Conservation (phyloP, 768 basidiomycete genomes). For the Lactarius vividus region DNA sequence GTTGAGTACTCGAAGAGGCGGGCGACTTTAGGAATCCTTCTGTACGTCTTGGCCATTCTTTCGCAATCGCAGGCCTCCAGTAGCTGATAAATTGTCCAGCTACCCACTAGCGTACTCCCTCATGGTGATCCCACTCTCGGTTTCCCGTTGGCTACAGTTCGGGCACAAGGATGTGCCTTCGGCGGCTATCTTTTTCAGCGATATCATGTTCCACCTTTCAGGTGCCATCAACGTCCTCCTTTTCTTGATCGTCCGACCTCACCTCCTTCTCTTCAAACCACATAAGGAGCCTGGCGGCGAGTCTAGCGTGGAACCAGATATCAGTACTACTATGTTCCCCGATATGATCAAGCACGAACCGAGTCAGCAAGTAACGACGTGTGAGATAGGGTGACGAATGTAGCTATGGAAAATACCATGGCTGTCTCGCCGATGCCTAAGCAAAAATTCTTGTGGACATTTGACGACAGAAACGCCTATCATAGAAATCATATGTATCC, state of each 20-base stretch:
- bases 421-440: too few relatives aligned
- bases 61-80: not conserved
- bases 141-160: conserved; percentile 42
- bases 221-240: conserved; percentile 43
- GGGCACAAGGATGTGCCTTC: conserved; percentile 29
- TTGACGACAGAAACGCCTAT: too few relatives aligned
- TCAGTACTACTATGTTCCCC: too few relatives aligned
- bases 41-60: conserved; percentile 29
- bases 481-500: too few relatives aligned
- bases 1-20: conserved; percentile 16
- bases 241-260: conserved; percentile 38
- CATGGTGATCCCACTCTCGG: conserved; percentile 41
- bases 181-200: conserved; percentile 36
- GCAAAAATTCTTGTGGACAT: too few relatives aligned
- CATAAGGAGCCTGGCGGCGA: too few relatives aligned
- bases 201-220: too few relatives aligned
- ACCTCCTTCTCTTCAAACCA: conserved; percentile 35
- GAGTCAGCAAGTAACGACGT: too few relatives aligned
- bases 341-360: too few relatives aligned
- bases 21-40: conserved; percentile 28
- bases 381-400: too few relatives aligned
- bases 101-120: conserved; percentile 42
- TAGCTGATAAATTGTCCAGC: conserved; percentile 25
- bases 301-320: too few relatives aligned
- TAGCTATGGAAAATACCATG: too few relatives aligned